Evolutionary conservation across 306 rosid species (phyloP), one percentile per base, ranked within the genome.

Genomic region (Oemleria cerasiformis): DNA sequence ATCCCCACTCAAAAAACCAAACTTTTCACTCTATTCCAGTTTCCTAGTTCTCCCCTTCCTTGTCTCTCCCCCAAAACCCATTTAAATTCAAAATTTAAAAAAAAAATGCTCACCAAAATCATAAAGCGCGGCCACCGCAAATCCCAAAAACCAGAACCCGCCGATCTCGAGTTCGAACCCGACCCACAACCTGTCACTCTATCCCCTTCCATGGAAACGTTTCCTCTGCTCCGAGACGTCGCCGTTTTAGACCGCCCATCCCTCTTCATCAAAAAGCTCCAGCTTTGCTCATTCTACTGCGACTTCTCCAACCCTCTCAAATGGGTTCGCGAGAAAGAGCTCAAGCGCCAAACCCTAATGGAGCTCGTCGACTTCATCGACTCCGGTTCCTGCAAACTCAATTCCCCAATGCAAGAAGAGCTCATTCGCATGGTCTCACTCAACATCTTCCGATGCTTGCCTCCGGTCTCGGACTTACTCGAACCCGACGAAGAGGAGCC

Each of bases 401-500:
- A n/a, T 54, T 86, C 82, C 8, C 3, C 17, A 8, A 67, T 80
- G 72, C 96, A 88, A 58, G 96, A 86, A 36, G 85, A 81, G n/a
- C 80, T 90, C 6, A 71, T 90, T 36, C 41, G 57, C 38, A 88
- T 88, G 97, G 86, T 88, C 34, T 86, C 97, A 8, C 43, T 69
- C 16, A 90, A 90, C 71, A 84, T 88, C 20, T 86, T 90, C 81
- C 90, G 97, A 6, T 84, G 94, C 70, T 63, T 88, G 49, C 92
- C 97, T 1, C 97, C 97, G 6, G 66, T 90, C 7, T 70, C 45
- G 55, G 66, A 70, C 44, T 5, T 43, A 12, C 16, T 56, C 36
- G 87, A 86, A 34, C 82, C 86, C 2, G 97, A 88, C 57, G 92
- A 90, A 9, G 97, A 88, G 2, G 90, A 84, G 25, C 73, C 73